Percentiles rank a stretch among this genome's conserved stretches.
phyloP scores from a whole-genome alignment of 177 flowering plant genomes.

The Vitis hybrid region DNA sequence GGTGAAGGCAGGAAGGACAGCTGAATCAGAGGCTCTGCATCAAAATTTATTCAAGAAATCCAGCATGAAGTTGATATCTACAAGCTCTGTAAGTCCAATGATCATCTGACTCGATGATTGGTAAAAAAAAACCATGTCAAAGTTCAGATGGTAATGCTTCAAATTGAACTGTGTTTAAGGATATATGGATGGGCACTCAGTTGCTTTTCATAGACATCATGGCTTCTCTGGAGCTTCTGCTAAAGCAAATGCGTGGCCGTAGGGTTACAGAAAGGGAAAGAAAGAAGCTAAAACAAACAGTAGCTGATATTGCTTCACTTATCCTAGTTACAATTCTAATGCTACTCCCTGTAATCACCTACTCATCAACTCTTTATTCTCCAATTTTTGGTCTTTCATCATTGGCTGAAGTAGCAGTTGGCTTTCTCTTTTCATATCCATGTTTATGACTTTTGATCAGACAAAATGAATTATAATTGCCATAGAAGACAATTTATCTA shows the following conservation, averaged over 20 bases:
- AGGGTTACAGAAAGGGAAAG: slow-evolving; percentile 45
- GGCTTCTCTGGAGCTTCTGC: slow-evolving; percentile 30
- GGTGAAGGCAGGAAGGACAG: slow-evolving; percentile 3
- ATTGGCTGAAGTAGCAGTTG: background rate
- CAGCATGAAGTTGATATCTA: slow-evolving; percentile 35
- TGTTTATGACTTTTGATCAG: too few relatives aligned
- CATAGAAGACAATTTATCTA: too few relatives aligned
- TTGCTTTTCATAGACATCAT: slow-evolving; percentile 53
- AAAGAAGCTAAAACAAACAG: slow-evolving; percentile 46
- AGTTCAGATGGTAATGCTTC: slow-evolving; percentile 6
- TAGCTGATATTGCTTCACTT: slow-evolving; percentile 44
- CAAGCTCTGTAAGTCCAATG: slow-evolving; percentile 46
- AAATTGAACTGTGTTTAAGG: slow-evolving; percentile 34
- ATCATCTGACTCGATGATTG: slow-evolving; percentile 1
- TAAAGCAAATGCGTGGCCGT: slow-evolving; percentile 41
- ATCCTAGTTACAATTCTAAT: slow-evolving; percentile 65
- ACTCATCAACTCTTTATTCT: background rate
- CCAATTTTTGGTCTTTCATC: background rate
- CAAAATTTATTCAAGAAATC: slow-evolving; percentile 35
- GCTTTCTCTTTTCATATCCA: too few relatives aligned
- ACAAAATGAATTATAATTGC: too few relatives aligned
- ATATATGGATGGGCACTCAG: slow-evolving; percentile 63
- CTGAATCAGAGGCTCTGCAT: slow-evolving; percentile 12
- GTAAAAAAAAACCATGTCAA: too few relatives aligned
- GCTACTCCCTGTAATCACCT: slow-evolving; percentile 67